Percentiles rank a stretch among this genome's conserved stretches.
phyloP scores from a whole-genome alignment of 768 basidiomycete genomes.

The Pisolithus marmoratus region DNA sequence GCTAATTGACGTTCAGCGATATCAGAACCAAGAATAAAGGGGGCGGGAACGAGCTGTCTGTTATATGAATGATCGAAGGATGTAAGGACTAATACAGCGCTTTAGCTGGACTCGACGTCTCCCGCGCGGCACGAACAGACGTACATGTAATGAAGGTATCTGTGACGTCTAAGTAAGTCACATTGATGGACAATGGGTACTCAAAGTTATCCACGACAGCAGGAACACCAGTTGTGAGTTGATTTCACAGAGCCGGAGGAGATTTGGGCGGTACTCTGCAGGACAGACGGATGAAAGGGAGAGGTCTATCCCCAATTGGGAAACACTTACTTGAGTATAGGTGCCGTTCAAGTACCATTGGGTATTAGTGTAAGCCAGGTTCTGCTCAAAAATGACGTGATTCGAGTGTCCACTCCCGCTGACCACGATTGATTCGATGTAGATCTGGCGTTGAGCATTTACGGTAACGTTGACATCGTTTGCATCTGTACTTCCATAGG shows the following conservation, averaged over 20 bases:
- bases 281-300: not conserved
- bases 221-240: constrained; percentile 41
- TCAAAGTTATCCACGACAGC: constrained; percentile 45
- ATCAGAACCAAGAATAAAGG: constrained; percentile 52
- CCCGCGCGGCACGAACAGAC: not conserved
- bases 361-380: constrained; percentile 52
- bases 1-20: constrained; percentile 57
- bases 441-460: constrained; percentile 48
- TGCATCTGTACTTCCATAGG: constrained; percentile 36
- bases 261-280: constrained; percentile 45
- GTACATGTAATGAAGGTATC: constrained; percentile 21
- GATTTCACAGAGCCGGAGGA: constrained; percentile 43
- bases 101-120: constrained; percentile 1
- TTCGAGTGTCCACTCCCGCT: constrained; percentile 56
- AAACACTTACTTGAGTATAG: constrained; percentile 30
- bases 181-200: constrained; percentile 46
- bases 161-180: constrained; percentile 27
- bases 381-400: constrained; percentile 56
- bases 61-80: constrained; percentile 66
- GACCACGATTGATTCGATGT: constrained; percentile 56
- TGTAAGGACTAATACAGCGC: constrained; percentile 37
- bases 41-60: constrained; percentile 50
- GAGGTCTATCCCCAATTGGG: not conserved
- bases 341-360: constrained; percentile 55
- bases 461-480: constrained; percentile 59